A percentile compares a stretch with the other conserved stretches of the same genome.
Evolutionary conservation across 2,329 filamentous ascomycete genomes (phyloP).

Genomic region (Sporothrix phasma): DNA sequence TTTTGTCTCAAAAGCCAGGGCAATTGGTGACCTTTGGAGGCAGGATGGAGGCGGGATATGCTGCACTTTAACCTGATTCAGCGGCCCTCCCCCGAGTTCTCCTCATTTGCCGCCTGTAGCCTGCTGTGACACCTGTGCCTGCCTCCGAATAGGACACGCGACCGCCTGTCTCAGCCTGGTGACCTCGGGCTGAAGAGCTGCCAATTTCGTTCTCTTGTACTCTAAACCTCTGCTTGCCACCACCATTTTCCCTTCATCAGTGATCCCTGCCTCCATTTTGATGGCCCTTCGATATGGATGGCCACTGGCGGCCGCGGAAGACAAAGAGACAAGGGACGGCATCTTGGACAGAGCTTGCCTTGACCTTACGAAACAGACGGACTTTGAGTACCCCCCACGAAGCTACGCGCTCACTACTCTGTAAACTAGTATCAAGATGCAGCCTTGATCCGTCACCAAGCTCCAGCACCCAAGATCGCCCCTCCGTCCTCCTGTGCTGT

Average conservation of each 20-base stretch:
- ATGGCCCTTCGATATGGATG: background rate
- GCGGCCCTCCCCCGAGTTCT: background rate
- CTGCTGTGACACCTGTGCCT: background rate
- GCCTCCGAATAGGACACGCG: background rate
- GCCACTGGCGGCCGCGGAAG: background rate
- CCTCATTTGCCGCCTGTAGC: background rate
- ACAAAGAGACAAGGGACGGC: background rate
- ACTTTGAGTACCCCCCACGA: background rate
- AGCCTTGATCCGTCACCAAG: background rate
- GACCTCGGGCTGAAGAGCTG: background rate
- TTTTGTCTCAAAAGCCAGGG: background rate
- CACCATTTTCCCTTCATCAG: background rate
- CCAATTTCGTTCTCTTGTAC: background rate
- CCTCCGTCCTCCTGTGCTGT: background rate
- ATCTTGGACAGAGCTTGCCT: background rate
- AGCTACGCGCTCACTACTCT: background rate
- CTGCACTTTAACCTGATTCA: background rate
- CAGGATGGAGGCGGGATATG: background rate
- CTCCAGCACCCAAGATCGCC: background rate
- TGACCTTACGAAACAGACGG: too few species aligned
- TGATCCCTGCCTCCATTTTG: background rate
- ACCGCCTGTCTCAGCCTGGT: background rate
- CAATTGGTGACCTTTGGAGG: background rate
- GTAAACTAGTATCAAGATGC: background rate
- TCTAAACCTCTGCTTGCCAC: background rate